Evolutionary conservation across 345 rosid genomes (phyloP), one percentile per base, ranked within the genome.

Genomic region (Syzygium oleosum): DNA sequence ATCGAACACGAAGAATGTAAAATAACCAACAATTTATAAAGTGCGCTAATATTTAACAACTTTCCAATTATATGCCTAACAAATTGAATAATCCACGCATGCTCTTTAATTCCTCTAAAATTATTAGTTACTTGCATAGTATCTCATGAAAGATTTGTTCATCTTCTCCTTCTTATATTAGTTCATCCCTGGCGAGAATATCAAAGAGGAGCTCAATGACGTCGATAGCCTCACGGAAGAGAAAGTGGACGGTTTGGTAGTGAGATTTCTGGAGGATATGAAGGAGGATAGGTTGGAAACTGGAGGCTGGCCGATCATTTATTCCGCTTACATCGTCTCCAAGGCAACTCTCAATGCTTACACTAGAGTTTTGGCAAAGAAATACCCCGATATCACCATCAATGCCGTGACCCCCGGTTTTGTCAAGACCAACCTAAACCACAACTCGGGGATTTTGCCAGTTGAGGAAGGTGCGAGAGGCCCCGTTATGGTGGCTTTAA

Each of bases 241-340:
- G 86, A 89, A 84, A 63, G 55, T 91, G 17, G 92, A 89, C 84
- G 38, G 78, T 4, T 25, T 91, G 27, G 90, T 91, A 52, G 49
- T 68, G 59, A 51, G 58, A 51, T 91, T 88, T 51, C 46, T 88
- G 25, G 61, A 84, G 41, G 91, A 89, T 54, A 85, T 46, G 25
- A 89, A 88, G 86, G 80, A 85, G 38, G 89, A 52, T 2, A 85
- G 41, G 41, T 34, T 52, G 53, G 88, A 89, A 68, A 54, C 46
- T 12, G 88, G 88, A 73, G 88, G 85, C 22, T 87, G 89, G 90
- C 92, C 92, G 11, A 14, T 27, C 41, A 6, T 85, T 6, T 19
- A 2, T 43, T 56, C 80, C 1, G 83, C 88, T 53, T 87, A 87
- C 79, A 29, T 78, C 43, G 22, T 84, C 73, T 84, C 88, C 8